These are phyloP conservation scores for Ceratocystis diversiconidia DNA, from an alignment of 2,329 filamentous ascomycete species.

Conservation along the genomic window DNA sequence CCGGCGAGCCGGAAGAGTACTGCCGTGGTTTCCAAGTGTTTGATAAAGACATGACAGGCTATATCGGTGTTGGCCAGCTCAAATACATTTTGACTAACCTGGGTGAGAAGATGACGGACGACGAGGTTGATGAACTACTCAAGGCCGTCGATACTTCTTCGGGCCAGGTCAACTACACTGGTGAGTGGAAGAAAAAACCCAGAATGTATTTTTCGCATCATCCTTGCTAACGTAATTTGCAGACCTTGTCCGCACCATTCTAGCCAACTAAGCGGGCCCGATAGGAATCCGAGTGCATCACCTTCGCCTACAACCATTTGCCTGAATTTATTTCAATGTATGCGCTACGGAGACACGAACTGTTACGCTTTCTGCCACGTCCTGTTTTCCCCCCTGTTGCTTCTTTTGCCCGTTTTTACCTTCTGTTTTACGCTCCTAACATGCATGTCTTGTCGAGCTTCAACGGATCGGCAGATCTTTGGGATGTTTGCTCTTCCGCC, in stretches of 20 bases:
- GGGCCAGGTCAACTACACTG: conserved; percentile 94
- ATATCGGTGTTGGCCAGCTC: conserved; percentile 93
- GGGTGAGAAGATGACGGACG: conserved; percentile 98
- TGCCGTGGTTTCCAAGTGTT: conserved; percentile 98
- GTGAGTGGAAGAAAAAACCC: conserved; percentile 35
- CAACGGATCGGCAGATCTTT: neutral
- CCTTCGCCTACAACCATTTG: neutral
- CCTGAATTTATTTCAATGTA: conserved; percentile 8
- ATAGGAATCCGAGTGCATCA: conserved; percentile 4
- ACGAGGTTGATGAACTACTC: conserved; percentile 95
- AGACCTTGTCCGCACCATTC: conserved; percentile 77
- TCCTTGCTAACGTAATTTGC: conserved; percentile 14
- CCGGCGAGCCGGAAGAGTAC: conserved; percentile 95
- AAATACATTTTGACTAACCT: conserved; percentile 96
- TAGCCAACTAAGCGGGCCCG: conserved; percentile 51
- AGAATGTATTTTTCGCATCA: neutral
- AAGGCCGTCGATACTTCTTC: conserved; percentile 95
- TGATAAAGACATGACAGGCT: conserved; percentile 97
- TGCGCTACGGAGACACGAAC: conserved; percentile 14
- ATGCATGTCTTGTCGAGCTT: neutral
- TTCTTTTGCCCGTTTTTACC: neutral
- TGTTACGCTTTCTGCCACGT: conserved; percentile 15
- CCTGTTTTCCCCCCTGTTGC: neutral
- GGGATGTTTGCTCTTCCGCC: conserved; percentile 2
- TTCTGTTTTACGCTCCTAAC: neutral